Conservation (phyloP, 164 flowering plant genomes). For the Nymphaea thermarum region DNA sequence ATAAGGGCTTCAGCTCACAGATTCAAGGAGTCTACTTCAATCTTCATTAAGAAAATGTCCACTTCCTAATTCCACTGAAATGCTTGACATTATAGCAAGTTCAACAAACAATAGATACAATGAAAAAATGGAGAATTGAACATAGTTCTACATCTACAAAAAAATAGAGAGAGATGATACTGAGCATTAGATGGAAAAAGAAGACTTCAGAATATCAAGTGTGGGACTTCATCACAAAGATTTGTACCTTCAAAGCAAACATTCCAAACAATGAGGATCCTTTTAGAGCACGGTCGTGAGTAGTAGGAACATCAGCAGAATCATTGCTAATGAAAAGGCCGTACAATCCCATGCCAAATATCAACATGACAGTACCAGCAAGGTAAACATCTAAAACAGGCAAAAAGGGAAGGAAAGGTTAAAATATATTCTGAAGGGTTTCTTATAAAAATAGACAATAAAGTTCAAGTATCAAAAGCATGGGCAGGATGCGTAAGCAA, state of each 20-base stretch:
- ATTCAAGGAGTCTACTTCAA: no score
- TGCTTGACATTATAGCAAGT: no score
- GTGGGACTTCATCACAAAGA: not conserved
- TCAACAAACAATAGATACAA: no score
- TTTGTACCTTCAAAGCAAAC: constrained; percentile 75
- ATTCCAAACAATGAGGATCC: constrained; percentile 95
- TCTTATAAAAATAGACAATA: not conserved
- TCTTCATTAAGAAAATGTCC: no score
- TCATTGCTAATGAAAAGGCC: constrained; percentile 80
- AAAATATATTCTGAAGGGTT: not conserved
- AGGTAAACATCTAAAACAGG: constrained; percentile 81
- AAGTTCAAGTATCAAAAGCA: not conserved
- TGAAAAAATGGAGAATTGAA: no score
- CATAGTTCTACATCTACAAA: not conserved
- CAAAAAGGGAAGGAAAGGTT: not conserved
- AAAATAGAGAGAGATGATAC: not conserved
- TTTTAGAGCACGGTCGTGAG: constrained; percentile 64
- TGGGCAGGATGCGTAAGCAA: not conserved
- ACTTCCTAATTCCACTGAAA: no score
- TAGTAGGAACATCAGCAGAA: constrained; percentile 35
- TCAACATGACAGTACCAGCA: constrained; percentile 96
- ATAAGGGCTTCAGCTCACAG: no score
- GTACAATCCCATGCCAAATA: constrained; percentile 91
- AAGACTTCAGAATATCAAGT: no score
- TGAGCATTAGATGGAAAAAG: not conserved